Evolutionary conservation across 192 early-diverging fungal genomes (phyloP).

Genomic region (Backusella sp.): DNA sequence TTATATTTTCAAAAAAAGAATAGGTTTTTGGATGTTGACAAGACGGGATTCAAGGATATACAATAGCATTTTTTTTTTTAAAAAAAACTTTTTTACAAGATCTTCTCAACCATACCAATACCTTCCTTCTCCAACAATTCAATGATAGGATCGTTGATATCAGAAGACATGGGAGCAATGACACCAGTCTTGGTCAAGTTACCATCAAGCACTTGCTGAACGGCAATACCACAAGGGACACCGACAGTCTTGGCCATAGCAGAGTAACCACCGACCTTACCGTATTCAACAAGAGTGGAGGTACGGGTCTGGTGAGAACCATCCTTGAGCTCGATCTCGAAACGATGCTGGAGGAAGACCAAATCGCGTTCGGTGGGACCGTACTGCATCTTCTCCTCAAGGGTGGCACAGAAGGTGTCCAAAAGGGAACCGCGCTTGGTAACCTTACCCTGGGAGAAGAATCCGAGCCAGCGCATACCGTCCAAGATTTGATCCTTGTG

Average conservation of each 20-base stretch:
- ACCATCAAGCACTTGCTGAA: slow-evolving; percentile 89
- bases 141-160: slow-evolving; percentile 90
- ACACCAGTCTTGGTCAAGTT: slow-evolving; percentile 76
- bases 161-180: slow-evolving; percentile 86
- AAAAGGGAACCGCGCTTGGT: slow-evolving; percentile 73
- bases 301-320: slow-evolving; percentile 82
- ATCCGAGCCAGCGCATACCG: slow-evolving; percentile 86
- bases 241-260: slow-evolving; percentile 99
- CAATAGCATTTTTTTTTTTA: not conserved
- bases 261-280: slow-evolving; percentile 80
- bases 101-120: slow-evolving; percentile 82
- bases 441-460: slow-evolving; percentile 68
- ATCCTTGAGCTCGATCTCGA: slow-evolving; percentile 90
- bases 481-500: slow-evolving; percentile 61
- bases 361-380: slow-evolving; percentile 90
- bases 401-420: slow-evolving; percentile 92
- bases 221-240: slow-evolving; percentile 94
- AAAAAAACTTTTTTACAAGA: slow-evolving; percentile 47
- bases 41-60: not conserved
- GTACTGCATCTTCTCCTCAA: slow-evolving; percentile 97
- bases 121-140: slow-evolving; percentile 85
- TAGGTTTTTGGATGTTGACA: not conserved
- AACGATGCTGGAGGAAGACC: slow-evolving; percentile 97
- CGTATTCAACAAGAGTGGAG: slow-evolving; percentile 92
- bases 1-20: not conserved